Evolutionary conservation across 306 rosid species (phyloP).

Genomic region (Vigna angularis): DNA sequence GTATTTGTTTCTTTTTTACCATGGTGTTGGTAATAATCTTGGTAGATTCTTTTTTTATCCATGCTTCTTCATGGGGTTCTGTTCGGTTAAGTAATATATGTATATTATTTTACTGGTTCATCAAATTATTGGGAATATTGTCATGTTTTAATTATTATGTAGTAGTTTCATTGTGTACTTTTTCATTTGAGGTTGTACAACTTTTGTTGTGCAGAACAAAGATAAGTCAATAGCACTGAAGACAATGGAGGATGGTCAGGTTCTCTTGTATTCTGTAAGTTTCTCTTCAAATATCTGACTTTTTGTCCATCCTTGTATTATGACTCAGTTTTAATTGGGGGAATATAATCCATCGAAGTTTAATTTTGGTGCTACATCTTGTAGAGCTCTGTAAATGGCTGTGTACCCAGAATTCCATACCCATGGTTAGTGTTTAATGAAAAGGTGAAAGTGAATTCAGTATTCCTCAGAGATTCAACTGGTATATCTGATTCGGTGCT

Average conservation of each 20-base stretch:
- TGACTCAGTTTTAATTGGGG: constrained; percentile 41
- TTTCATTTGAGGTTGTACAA: constrained; percentile 36
- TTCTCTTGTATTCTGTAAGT: constrained; percentile 85
- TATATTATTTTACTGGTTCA: neutral
- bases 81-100: constrained; percentile 18
- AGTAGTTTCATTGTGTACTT: constrained; percentile 25
- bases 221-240: constrained; percentile 88
- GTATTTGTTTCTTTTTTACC: neutral
- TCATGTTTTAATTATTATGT: constrained; percentile 38
- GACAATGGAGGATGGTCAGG: constrained; percentile 99
- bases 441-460: constrained; percentile 93
- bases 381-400: constrained; percentile 90
- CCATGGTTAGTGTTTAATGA: constrained; percentile 98
- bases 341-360: constrained; percentile 35
- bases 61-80: neutral
- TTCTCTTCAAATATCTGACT: constrained; percentile 41
- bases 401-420: constrained; percentile 77
- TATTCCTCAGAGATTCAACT: constrained; percentile 95
- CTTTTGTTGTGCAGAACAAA: constrained; percentile 71
- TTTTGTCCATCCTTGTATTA: constrained; percentile 22
- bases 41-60: no score
- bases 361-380: constrained; percentile 44
- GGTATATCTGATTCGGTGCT: constrained; percentile 87
- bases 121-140: constrained; percentile 13
- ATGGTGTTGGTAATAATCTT: neutral